Evolutionary conservation across 192 early-diverging fungal genomes (phyloP).

Genomic region (Gigaspora rosea): DNA sequence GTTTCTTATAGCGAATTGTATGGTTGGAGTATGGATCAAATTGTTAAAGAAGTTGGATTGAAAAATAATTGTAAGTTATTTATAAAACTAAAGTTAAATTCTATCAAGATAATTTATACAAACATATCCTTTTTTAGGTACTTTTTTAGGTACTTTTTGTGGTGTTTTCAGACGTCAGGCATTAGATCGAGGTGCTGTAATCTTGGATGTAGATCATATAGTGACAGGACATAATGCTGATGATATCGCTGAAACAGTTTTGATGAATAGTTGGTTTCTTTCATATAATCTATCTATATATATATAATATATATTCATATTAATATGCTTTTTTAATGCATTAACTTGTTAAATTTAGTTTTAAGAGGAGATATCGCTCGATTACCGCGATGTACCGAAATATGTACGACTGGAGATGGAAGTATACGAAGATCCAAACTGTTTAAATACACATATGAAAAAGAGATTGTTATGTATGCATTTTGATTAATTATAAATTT

Average conservation of each 20-base stretch:
- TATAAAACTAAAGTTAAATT: background rate
- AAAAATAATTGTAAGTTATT: conserved; percentile 89
- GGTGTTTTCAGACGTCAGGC: conserved; percentile 98
- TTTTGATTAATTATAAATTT: background rate
- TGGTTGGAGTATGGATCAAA: conserved; percentile 98
- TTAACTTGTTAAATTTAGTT: conserved; percentile 51
- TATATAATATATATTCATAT: background rate
- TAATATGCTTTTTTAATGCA: background rate
- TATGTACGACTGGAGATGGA: conserved; percentile 76
- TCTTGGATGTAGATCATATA: conserved; percentile 92
- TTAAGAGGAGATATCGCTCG: conserved; percentile 93
- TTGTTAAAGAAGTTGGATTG: conserved; percentile 90
- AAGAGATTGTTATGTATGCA: conserved; percentile 95
- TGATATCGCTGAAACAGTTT: conserved; percentile 97
- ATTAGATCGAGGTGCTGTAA: conserved; percentile 88
- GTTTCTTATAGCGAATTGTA: conserved; percentile 95
- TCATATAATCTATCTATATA: background rate
- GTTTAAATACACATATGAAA: conserved; percentile 99
- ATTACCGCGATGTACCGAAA: conserved; percentile 89
- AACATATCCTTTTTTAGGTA: conserved; percentile 20
- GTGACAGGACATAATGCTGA: conserved; percentile 99
- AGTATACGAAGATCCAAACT: conserved; percentile 90
- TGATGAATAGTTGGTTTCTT: conserved; percentile 88
- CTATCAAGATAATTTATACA: background rate
- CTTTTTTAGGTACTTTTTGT: conserved; percentile 96